These are phyloP conservation scores for Candida ipomoeae DNA, from an alignment of 805 yeast species.

Conservation along the genomic window DNA sequence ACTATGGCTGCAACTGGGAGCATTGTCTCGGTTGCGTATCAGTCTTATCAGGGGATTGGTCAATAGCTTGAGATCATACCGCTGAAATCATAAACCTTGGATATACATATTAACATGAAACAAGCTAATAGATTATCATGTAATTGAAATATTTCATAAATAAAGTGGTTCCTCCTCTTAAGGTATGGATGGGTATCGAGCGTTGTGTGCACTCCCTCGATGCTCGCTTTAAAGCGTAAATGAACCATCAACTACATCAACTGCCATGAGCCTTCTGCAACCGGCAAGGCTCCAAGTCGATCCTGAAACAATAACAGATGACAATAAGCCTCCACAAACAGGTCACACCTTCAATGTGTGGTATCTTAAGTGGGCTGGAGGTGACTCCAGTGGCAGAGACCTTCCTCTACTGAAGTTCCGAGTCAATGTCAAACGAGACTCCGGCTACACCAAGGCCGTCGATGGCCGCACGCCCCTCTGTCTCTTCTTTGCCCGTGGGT, in stretches of 20 bases:
- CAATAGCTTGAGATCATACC: no score
- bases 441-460: slow-evolving; percentile 73
- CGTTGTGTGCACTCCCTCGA: slow-evolving; percentile 1
- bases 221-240: not conserved
- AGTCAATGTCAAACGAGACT: slow-evolving; percentile 57
- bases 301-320: slow-evolving; percentile 50
- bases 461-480: slow-evolving; percentile 55
- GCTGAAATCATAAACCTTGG: no score
- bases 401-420: slow-evolving; percentile 53
- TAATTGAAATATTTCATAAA: no score
- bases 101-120: no score
- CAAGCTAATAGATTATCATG: no score
- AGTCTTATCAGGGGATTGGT: no score
- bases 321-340: slow-evolving; percentile 69
- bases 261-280: slow-evolving; percentile 4
- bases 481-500: slow-evolving; percentile 82
- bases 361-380: slow-evolving; percentile 85
- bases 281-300: slow-evolving; percentile 76
- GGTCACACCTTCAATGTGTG: slow-evolving; percentile 83
- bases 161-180: no score
- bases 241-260: not conserved
- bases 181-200: no score
- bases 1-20: not conserved
- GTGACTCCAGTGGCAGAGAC: slow-evolving; percentile 46
- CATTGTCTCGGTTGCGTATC: no score